Conservation (phyloP, 257 asterid genomes). For the Solanum ossicruentum region DNA sequence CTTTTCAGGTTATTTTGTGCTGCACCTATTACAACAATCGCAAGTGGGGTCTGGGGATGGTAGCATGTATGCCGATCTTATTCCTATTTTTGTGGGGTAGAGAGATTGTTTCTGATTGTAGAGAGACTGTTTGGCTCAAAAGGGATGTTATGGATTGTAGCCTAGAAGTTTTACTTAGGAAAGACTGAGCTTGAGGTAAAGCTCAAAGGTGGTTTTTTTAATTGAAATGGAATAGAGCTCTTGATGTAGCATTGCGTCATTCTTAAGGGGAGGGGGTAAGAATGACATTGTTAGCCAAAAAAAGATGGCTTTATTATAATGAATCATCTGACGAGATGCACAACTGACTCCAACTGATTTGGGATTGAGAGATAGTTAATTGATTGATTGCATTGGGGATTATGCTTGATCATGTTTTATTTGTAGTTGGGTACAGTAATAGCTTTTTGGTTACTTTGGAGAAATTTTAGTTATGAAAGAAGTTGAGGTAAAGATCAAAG, state of each 20-base stretch:
- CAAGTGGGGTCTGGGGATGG: not conserved
- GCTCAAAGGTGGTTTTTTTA: not conserved
- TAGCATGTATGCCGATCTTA: not conserved
- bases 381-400: not conserved
- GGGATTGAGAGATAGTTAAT: not conserved
- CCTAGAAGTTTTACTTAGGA: not conserved
- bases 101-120: no score
- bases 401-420: not conserved
- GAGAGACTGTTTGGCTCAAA: not conserved
- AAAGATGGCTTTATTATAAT: not conserved
- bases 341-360: not conserved
- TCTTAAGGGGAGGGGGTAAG: not conserved
- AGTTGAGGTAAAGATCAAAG: not conserved
- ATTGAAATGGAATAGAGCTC: not conserved
- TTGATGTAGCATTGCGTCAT: not conserved
- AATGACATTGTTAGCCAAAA: not conserved
- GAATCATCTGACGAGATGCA: not conserved
- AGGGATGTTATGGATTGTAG: not conserved
- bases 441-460: not conserved
- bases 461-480: not conserved
- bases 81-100: not conserved
- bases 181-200: not conserved
- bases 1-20: not conserved
- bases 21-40: not conserved
- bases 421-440: not conserved